A percentile compares a stretch with the other conserved stretches of the same genome.
phyloP scores from a whole-genome alignment of 192 early-diverging fungal species.

The Coemansia sp. region DNA sequence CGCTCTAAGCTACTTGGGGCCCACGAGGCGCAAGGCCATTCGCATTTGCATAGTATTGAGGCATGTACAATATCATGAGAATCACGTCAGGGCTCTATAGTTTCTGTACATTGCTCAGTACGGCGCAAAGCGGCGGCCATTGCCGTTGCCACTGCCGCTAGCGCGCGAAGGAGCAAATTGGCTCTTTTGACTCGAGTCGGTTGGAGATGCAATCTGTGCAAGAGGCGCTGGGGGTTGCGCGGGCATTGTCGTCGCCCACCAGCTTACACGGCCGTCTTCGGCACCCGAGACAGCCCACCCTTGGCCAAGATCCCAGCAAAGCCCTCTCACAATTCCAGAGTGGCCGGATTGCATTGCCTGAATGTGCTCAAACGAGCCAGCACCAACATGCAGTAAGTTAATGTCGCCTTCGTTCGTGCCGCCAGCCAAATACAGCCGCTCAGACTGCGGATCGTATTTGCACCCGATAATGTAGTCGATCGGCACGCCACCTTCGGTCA shows the following conservation, averaged over 20 bases:
- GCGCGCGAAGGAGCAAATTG: background rate
- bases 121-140: conserved; percentile 25
- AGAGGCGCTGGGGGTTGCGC: background rate
- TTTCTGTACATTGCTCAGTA: conserved; percentile 8
- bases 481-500: conserved; percentile 40
- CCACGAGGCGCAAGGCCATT: background rate
- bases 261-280: conserved; percentile 71
- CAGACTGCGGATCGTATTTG: conserved; percentile 61
- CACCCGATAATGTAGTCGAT: conserved; percentile 86
- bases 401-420: conserved; percentile 78
- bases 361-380: conserved; percentile 70
- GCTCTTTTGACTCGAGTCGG: conserved; percentile 4
- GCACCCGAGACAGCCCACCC: conserved; percentile 69
- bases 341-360: conserved; percentile 78
- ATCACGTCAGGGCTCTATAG: background rate
- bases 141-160: background rate
- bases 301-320: conserved; percentile 64
- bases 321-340: conserved; percentile 78
- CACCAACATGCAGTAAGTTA: conserved; percentile 75
- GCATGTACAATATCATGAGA: background rate
- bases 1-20: background rate
- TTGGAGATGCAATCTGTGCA: background rate
- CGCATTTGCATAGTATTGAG: background rate
- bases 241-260: conserved; percentile 56
- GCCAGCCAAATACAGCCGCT: conserved; percentile 73